A percentile compares a stretch with the other conserved stretches of the same genome.
phyloP scores from a whole-genome alignment of 257 asterid species.

The Osmanthus fragrans region DNA sequence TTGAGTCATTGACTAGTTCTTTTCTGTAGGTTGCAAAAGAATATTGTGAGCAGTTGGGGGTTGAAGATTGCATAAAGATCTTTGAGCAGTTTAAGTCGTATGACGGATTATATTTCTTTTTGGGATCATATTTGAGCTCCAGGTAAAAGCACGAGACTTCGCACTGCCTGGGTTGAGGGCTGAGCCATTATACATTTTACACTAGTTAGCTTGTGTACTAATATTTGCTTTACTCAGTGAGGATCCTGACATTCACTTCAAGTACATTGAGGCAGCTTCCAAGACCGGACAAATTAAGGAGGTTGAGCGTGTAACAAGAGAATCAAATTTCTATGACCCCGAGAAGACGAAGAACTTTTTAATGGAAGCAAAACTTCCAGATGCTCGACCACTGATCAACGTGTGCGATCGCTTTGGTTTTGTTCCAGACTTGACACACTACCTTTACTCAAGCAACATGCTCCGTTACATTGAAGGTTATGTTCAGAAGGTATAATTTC shows the following conservation, averaged over 20 bases:
- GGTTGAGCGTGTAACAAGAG: slow-evolving; percentile 99
- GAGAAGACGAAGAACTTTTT: slow-evolving; percentile 95
- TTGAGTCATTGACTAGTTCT: slow-evolving; percentile 28
- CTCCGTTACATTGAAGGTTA: slow-evolving; percentile 99
- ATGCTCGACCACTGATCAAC: slow-evolving; percentile 95
- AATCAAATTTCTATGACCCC: slow-evolving; percentile 92
- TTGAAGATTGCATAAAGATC: slow-evolving; percentile 85
- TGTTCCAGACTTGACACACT: slow-evolving; percentile 98
- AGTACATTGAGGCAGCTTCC: slow-evolving; percentile 99
- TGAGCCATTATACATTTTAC: neutral
- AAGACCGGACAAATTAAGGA: slow-evolving; percentile 99
- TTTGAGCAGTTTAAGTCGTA: slow-evolving; percentile 98
- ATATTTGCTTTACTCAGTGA: slow-evolving; percentile 59
- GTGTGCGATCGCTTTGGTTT: slow-evolving; percentile 99
- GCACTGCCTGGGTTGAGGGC: slow-evolving; percentile 12
- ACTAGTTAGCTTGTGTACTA: slow-evolving; percentile 13
- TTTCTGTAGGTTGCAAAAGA: slow-evolving; percentile 88
- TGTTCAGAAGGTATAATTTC: slow-evolving; percentile 80
- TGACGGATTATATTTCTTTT: slow-evolving; percentile 94
- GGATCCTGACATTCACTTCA: slow-evolving; percentile 98
- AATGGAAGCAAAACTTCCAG: slow-evolving; percentile 99
- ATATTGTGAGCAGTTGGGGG: slow-evolving; percentile 96
- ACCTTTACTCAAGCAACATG: slow-evolving; percentile 90
- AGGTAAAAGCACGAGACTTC: slow-evolving; percentile 50
- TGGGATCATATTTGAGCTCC: slow-evolving; percentile 98